Evolutionary conservation across 805 yeast genomes (phyloP).

Genomic region (Novakomyces olei): DNA sequence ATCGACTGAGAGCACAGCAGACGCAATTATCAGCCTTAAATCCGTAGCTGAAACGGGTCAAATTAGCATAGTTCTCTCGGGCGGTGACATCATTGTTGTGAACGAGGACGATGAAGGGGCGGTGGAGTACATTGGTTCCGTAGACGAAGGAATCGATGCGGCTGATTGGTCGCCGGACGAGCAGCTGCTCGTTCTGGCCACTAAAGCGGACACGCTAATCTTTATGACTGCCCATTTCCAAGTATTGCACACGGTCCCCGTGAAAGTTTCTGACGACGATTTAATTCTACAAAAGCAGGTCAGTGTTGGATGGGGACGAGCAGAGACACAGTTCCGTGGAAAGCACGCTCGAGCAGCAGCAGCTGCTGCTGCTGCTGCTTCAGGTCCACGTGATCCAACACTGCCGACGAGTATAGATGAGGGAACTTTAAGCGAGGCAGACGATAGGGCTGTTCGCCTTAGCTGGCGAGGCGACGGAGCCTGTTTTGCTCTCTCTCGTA

Average conservation of each 20-base stretch:
- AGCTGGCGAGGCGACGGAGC: slow-evolving; percentile 97
- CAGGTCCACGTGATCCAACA: slow-evolving; percentile 89
- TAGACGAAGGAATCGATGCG: slow-evolving; percentile 50
- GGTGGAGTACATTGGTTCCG: slow-evolving; percentile 60
- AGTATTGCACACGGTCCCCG: slow-evolving; percentile 41
- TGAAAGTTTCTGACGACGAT: slow-evolving; percentile 43
- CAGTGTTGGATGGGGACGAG: slow-evolving; percentile 95
- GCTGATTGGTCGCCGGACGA: slow-evolving; percentile 85
- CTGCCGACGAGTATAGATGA: slow-evolving; percentile 48
- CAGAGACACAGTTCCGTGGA: slow-evolving; percentile 91
- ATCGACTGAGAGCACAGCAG: too few relatives aligned
- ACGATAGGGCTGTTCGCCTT: slow-evolving; percentile 26
- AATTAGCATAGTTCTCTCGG: slow-evolving; percentile 39
- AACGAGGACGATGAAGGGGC: slow-evolving; percentile 15
- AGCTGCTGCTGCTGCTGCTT: slow-evolving; percentile 7
- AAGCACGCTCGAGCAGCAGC: slow-evolving; percentile 52
- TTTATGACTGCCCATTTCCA: slow-evolving; percentile 59
- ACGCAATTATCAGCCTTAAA: too few relatives aligned
- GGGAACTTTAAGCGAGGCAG: slow-evolving; percentile 40
- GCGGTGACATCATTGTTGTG: slow-evolving; percentile 48
- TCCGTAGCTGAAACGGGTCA: slow-evolving; percentile 54
- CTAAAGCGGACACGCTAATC: slow-evolving; percentile 30
- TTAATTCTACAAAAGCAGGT: slow-evolving; percentile 58
- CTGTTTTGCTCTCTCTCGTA: slow-evolving; percentile 43
- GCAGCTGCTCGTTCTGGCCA: slow-evolving; percentile 52